These are phyloP conservation scores for Aspergillus melleus DNA, from an alignment of 2,329 filamentous ascomycete species.

Conservation along the genomic window DNA sequence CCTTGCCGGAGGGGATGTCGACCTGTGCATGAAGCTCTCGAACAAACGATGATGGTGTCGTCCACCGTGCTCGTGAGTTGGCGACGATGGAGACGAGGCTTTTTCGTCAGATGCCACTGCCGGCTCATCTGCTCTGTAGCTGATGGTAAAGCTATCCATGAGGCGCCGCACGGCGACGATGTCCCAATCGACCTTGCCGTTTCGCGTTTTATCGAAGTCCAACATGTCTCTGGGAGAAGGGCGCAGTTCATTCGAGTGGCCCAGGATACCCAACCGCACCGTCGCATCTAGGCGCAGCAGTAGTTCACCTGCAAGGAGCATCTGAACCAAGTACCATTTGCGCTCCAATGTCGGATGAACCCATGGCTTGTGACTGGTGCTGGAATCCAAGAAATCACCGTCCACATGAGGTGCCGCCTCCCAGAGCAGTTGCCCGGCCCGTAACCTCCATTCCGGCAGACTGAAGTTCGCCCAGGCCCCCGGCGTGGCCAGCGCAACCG, in stretches of 20 bases:
- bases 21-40: slow-evolving; percentile 24
- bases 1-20: slow-evolving; percentile 9
- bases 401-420: slow-evolving; percentile 37
- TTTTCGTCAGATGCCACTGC: slow-evolving; percentile 4
- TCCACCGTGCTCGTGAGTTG: slow-evolving; percentile 6
- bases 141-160: slow-evolving; percentile 51
- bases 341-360: slow-evolving; percentile 41
- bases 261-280: slow-evolving; percentile 42
- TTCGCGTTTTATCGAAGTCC: slow-evolving; percentile 48
- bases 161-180: slow-evolving; percentile 55
- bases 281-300: slow-evolving; percentile 55
- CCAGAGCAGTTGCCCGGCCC: slow-evolving; percentile 49
- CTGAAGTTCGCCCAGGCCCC: slow-evolving; percentile 52
- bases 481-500: slow-evolving; percentile 42
- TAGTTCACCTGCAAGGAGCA: slow-evolving; percentile 56
- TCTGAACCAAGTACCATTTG: slow-evolving; percentile 56
- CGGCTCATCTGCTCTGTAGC: slow-evolving; percentile 18
- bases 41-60: slow-evolving; percentile 24
- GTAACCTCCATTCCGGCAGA: slow-evolving; percentile 47
- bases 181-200: slow-evolving; percentile 58
- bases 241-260: slow-evolving; percentile 38
- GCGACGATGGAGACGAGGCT: not conserved
- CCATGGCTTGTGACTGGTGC: slow-evolving; percentile 22
- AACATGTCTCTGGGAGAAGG: slow-evolving; percentile 47
- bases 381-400: slow-evolving; percentile 30